A percentile compares a stretch with the other conserved stretches of the same genome.
phyloP scores from a whole-genome alignment of 139 green algal genomes.

The Edaphochlamys debaryana region DNA sequence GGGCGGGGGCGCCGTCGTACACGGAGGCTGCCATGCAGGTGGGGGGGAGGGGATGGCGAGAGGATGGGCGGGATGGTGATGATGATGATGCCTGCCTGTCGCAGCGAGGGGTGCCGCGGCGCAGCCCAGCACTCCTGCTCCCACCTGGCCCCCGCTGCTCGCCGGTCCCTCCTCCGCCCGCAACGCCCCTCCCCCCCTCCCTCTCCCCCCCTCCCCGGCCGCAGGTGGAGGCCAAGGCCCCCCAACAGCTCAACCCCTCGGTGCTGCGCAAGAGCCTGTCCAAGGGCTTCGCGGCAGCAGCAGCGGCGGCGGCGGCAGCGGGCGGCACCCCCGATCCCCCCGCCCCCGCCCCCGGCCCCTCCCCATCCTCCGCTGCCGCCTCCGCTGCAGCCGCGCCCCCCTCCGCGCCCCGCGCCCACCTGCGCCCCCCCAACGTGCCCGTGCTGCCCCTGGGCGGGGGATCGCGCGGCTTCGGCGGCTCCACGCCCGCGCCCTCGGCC shows the following conservation, averaged over 20 bases:
- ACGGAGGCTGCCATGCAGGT: conserved; percentile 30
- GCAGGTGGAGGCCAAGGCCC: conserved; percentile 11
- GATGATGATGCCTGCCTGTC: too few species aligned
- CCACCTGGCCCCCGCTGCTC: too few species aligned
- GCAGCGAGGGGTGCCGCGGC: too few species aligned
- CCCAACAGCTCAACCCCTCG: neutral
- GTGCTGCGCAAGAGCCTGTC: conserved; percentile 32
- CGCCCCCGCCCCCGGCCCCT: too few species aligned
- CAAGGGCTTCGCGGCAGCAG: conserved; percentile 20
- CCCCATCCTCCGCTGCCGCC: too few species aligned
- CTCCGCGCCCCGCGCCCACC: neutral
- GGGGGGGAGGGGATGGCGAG: neutral
- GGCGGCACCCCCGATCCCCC: neutral
- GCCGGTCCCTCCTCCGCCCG: too few species aligned
- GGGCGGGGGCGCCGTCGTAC: too few species aligned
- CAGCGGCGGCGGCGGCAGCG: neutral
- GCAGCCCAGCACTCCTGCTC: too few species aligned
- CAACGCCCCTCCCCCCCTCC: too few species aligned
- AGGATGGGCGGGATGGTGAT: too few species aligned
- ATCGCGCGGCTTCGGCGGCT: neutral
- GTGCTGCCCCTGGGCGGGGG: neutral
- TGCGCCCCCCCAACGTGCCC: neutral
- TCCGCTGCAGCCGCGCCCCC: too few species aligned
- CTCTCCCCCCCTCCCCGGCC: too few species aligned
- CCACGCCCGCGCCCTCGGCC: neutral